Evolutionary conservation across 2,329 filamentous ascomycete genomes (phyloP), one percentile per base, ranked within the genome.

Genomic region (Xylariaceae sp.): DNA sequence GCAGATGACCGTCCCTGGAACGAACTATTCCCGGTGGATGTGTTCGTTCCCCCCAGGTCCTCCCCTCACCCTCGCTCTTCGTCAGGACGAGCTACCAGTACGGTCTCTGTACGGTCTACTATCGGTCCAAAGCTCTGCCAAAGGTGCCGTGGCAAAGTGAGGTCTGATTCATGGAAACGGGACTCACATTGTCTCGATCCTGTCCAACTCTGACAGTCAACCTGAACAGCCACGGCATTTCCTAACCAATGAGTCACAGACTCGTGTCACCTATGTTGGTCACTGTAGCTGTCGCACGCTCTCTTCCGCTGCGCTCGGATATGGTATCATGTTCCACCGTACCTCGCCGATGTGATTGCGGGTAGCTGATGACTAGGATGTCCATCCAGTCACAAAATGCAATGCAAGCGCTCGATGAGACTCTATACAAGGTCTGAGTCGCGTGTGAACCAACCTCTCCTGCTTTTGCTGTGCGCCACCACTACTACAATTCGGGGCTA

Each of bases 1-100:
- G 62, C 61, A 63, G 56, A 61, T 65, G 62, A 63, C 60, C 59
- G 54, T 51, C 54, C 51, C 47, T 53, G 40, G 43, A 57, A 54
- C 56, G 60, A 65, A 64, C 61, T 53, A 58, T 57, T 51, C 49
- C 52, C 48, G 47, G 52, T 44, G 53, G 51, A 54, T 47, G 48
- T 51, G 56, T 63, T 61, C 52, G 50, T 47, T 51, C 43, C 48
- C 33, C 22, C 40, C 33, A 30, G 36, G 36, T 32, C n/a, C 22
- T 27, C 22, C 22, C 22, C 22, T 27, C 22, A 27, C 22, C 7
- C 22, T 27, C 22, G 22, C 22, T 27, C 22, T 7, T 27, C 4
- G 22, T 27, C 7, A n/a, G n/a, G n/a, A n/a, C n/a, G n/a, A n/a
- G n/a, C n/a, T n/a, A n/a, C n/a, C n/a, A n/a, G n/a, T n/a, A n/a